A percentile compares a stretch with the other conserved stretches of the same genome.
These are phyloP conservation scores for Boechera retrofracta DNA, from an alignment of 345 rosid species.

Conservation along the genomic window DNA sequence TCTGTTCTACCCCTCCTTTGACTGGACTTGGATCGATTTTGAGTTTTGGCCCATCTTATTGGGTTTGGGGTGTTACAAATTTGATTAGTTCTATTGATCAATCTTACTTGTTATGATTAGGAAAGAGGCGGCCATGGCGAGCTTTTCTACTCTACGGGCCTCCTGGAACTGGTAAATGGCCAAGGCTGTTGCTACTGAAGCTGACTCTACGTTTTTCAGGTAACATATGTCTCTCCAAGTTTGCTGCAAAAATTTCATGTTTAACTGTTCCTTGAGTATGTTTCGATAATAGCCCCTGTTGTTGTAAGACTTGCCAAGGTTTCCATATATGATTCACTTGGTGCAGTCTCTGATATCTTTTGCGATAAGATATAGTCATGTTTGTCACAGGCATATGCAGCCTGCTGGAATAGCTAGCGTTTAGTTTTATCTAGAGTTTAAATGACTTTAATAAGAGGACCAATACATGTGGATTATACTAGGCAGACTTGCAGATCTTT, in stretches of 20 bases:
- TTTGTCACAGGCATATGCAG: no score
- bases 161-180: conserved; percentile 94
- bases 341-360: neutral
- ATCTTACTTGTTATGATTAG: conserved; percentile 44
- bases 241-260: neutral
- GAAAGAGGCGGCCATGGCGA: conserved; percentile 90
- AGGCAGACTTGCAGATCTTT: no score
- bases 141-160: conserved; percentile 88
- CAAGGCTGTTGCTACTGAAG: conserved; percentile 92
- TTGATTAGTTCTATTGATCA: conserved; percentile 2
- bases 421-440: no score
- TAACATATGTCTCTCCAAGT: conserved; percentile 30
- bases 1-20: no score
- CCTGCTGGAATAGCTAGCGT: no score
- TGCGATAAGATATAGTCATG: neutral
- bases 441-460: no score
- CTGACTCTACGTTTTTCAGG: conserved; percentile 92
- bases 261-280: neutral
- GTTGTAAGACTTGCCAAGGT: conserved; percentile 13
- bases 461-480: no score
- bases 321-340: conserved; percentile 18
- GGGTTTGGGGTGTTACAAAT: no score
- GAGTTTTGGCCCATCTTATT: no score
- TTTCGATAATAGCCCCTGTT: neutral
- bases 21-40: no score